Evolutionary conservation across 2,329 filamentous ascomycete species (phyloP).

Genomic region (Juglanconis sp.): DNA sequence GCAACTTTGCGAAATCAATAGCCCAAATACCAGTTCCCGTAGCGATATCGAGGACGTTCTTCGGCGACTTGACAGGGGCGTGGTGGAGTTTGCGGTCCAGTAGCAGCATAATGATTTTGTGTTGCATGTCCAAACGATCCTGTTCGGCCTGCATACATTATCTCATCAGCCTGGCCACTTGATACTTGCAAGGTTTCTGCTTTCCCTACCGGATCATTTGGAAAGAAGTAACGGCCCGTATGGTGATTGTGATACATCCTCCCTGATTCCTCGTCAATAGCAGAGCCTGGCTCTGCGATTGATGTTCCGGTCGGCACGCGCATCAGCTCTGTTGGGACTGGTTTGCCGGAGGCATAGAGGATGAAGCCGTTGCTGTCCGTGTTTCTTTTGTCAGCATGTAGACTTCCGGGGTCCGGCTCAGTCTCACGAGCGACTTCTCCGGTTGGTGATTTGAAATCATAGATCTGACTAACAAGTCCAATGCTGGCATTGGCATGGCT

Average conservation of each 20-base stretch:
- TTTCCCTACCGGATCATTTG: neutral
- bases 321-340: slow-evolving; percentile 3
- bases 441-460: too few relatives aligned
- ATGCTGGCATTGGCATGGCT: too few relatives aligned
- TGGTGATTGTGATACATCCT: slow-evolving; percentile 8
- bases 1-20: slow-evolving; percentile 9
- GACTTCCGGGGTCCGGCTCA: too few relatives aligned
- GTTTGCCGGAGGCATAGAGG: neutral
- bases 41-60: slow-evolving; percentile 21
- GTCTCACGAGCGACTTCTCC: too few relatives aligned
- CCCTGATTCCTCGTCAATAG: slow-evolving; percentile 4
- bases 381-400: too few relatives aligned
- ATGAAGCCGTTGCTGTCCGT: too few relatives aligned
- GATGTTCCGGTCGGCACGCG: slow-evolving; percentile 1
- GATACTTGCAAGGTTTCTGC: too few relatives aligned
- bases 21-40: slow-evolving; percentile 25
- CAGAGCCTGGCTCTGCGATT: neutral
- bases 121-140: neutral
- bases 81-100: slow-evolving; percentile 18
- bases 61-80: slow-evolving; percentile 18
- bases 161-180: too few relatives aligned
- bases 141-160: neutral
- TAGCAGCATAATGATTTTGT: slow-evolving; percentile 7
- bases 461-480: too few relatives aligned
- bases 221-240: neutral